phyloP scores from a whole-genome alignment of 345 rosid species.

The Syzygium jambos region DNA sequence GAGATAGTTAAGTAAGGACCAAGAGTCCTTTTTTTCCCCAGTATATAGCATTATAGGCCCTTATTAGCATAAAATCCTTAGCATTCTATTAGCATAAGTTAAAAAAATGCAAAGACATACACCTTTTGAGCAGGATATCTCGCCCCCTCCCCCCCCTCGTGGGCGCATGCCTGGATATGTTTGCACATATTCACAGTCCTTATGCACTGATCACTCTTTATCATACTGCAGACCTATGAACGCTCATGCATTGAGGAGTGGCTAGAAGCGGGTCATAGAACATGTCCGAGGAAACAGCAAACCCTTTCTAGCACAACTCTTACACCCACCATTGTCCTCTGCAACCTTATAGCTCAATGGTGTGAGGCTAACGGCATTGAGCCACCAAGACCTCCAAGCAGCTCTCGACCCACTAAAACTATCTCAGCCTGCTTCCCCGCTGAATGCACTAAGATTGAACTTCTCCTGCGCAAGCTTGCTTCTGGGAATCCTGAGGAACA shows the following conservation, averaged over 20 bases:
- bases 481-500: slow-evolving; percentile 73
- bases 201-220: neutral
- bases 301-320: slow-evolving; percentile 46
- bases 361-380: slow-evolving; percentile 79
- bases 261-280: slow-evolving; percentile 77
- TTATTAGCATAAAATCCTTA: neutral
- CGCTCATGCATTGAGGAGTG: slow-evolving; percentile 92
- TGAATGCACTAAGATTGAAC: slow-evolving; percentile 57
- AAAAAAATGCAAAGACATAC: neutral
- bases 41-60: neutral
- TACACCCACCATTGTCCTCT: slow-evolving; percentile 77
- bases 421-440: slow-evolving; percentile 57
- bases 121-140: neutral
- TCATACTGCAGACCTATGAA: slow-evolving; percentile 66
- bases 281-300: slow-evolving; percentile 97
- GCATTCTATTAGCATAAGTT: neutral
- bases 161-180: neutral
- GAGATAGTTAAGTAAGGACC: neutral
- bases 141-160: neutral
- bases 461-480: slow-evolving; percentile 70
- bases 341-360: slow-evolving; percentile 98
- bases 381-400: slow-evolving; percentile 73
- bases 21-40: neutral
- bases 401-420: slow-evolving; percentile 51
- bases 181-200: neutral